A percentile compares a stretch with the other conserved stretches of the same genome.
Evolutionary conservation across 805 yeast genomes (phyloP).

Genomic region (Candida schatavii): DNA sequence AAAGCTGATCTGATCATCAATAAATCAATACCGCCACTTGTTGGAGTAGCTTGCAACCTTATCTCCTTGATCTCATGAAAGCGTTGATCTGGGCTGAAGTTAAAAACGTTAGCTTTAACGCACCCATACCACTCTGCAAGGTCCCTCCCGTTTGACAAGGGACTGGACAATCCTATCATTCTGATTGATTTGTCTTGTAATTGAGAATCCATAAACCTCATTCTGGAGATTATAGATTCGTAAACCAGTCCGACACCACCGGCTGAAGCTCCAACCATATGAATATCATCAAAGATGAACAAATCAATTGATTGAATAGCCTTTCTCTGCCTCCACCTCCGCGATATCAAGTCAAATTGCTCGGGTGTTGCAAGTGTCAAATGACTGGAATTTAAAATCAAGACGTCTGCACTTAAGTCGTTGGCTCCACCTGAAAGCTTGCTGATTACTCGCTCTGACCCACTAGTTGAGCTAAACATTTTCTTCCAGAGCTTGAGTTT

Average conservation of each 20-base stretch:
- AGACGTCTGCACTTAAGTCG: conserved; percentile 53
- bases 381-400: conserved; percentile 57
- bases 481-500: conserved; percentile 51
- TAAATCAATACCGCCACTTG: conserved; percentile 46
- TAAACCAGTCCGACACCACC: conserved; percentile 52
- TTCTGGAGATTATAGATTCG: conserved; percentile 68
- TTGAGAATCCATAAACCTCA: conserved; percentile 67
- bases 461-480: conserved; percentile 37
- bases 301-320: conserved; percentile 66
- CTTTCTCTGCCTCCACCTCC: conserved; percentile 80
- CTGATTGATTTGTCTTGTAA: conserved; percentile 51
- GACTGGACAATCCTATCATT: conserved; percentile 65
- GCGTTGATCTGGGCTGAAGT: conserved; percentile 66
- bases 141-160: conserved; percentile 73
- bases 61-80: conserved; percentile 53
- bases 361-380: conserved; percentile 74
- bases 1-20: conserved; percentile 48
- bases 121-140: conserved; percentile 87
- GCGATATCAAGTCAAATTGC: conserved; percentile 69
- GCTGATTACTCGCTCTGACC: conserved; percentile 48
- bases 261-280: conserved; percentile 55
- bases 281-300: conserved; percentile 72
- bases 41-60: conserved; percentile 48
- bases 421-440: conserved; percentile 43
- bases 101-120: conserved; percentile 55